Evolutionary conservation across 257 asterid species (phyloP), one percentile per base, ranked within the genome.

Genomic region (Marsdenia floribunda): DNA sequence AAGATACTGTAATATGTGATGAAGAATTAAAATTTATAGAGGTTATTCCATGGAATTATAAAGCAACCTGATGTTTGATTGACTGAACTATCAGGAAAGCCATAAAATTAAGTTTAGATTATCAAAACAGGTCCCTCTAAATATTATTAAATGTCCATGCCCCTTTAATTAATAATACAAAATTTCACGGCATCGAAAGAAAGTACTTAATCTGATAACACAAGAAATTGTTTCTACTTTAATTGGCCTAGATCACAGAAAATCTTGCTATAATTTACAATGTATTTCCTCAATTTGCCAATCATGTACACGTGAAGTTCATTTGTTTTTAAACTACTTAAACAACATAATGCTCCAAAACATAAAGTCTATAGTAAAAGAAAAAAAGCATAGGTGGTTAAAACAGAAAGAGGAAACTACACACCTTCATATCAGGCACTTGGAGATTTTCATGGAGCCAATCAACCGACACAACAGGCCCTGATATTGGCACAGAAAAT

Each of bases 401-500:
- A 26, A 7, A 73, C 38, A 55, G 60, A 49, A 52, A 63, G 47
- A 21, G 49, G 61, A 47, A 66, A 65, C 11, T 12, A 24, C 70
- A 75, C 38, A 92, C 98, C 99, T 92, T 95, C 85, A 93, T 83
- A 69, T 87, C 93, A 59, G 96, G 93, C 74, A 82, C 92, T 73
- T 82, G 84, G 58, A 95, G 91, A 74, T 95, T 95, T 24, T 90
- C 86, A 57, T 92, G 97, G 73, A 95, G 97, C 98, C 99, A 95
- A 40, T 90, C 97, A 72, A 87, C 99, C 12, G 99, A 92, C 77
- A 90, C 98, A 76, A 90, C 97, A 77, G 99, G 92, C 74, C 92
- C 94, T 33, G 66, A 82, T 33, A 84, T 68, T 26, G 87, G 78
- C 76, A 87, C 65, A 75, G 96, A 77, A 13, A 75, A 79, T 82